Percentiles rank a stretch among this genome's conserved stretches.
Conservation (phyloP, 441 rosid species). For the Pelargonium australe region DNA sequence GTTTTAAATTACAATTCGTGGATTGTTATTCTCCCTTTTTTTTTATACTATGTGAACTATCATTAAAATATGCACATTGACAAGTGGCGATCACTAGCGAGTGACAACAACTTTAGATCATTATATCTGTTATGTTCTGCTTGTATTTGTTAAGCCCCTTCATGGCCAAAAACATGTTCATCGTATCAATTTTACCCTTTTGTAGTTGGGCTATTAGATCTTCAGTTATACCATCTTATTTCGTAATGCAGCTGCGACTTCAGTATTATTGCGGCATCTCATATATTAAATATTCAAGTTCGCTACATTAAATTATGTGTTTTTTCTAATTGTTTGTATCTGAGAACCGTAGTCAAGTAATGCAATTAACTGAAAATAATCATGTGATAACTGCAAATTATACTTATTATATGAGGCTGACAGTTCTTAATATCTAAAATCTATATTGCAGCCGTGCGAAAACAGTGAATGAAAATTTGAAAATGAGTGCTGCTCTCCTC, state of each 20-base stretch:
- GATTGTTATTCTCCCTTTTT: not conserved
- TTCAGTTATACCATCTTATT: not conserved
- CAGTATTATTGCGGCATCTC: not conserved
- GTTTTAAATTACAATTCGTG: not conserved
- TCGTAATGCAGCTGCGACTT: not conserved
- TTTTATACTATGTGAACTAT: not conserved
- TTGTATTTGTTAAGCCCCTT: not conserved
- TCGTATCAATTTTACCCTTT: constrained; percentile 1
- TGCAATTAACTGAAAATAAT: constrained; percentile 9
- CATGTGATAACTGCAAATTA: constrained; percentile 9
- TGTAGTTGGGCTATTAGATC: not conserved
- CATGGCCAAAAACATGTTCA: not conserved
- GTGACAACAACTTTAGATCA: not conserved
- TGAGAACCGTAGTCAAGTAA: not conserved
- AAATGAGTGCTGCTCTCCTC: constrained; percentile 94
- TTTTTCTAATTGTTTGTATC: constrained; percentile 4
- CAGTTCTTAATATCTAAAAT: constrained; percentile 24
- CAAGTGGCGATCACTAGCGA: not conserved
- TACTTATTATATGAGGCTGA: constrained; percentile 1
- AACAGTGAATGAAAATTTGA: constrained; percentile 95
- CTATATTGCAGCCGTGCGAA: constrained; percentile 85
- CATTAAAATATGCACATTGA: not conserved
- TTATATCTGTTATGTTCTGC: not conserved
- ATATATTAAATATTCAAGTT: constrained; percentile 4
- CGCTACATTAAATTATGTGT: not conserved